Percentiles rank a stretch among this genome's conserved stretches.
These are phyloP conservation scores for Barnettozyma botsteinii DNA, from an alignment of 805 yeast species.

Conservation along the genomic window DNA sequence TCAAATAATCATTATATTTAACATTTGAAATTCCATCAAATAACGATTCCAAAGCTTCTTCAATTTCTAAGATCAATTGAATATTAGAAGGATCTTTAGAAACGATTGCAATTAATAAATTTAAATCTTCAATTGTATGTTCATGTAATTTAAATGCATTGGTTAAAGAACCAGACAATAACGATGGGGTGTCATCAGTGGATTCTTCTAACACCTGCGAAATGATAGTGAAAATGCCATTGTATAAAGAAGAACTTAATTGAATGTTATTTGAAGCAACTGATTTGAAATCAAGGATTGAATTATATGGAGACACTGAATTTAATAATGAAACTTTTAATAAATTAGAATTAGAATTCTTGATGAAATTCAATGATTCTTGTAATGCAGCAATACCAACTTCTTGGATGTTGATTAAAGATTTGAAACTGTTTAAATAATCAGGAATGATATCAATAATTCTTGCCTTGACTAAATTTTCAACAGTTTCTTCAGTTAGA, in stretches of 20 bases:
- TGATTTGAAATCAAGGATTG: slow-evolving; percentile 27
- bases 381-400: slow-evolving; percentile 27
- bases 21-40: slow-evolving; percentile 40
- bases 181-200: slow-evolving; percentile 74
- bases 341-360: slow-evolving; percentile 27
- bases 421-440: slow-evolving; percentile 47
- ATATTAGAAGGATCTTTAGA: slow-evolving; percentile 71
- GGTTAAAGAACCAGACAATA: slow-evolving; percentile 65
- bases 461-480: slow-evolving; percentile 42
- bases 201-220: slow-evolving; percentile 45
- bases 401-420: slow-evolving; percentile 26
- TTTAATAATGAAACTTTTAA: slow-evolving; percentile 36
- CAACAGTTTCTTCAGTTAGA: slow-evolving; percentile 7
- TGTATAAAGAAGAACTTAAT: slow-evolving; percentile 20
- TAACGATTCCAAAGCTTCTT: slow-evolving; percentile 61
- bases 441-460: slow-evolving; percentile 49
- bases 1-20: slow-evolving; percentile 43
- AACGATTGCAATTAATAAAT: slow-evolving; percentile 57
- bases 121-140: slow-evolving; percentile 32
- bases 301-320: slow-evolving; percentile 45
- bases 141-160: slow-evolving; percentile 46
- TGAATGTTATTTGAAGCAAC: slow-evolving; percentile 17
- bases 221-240: slow-evolving; percentile 26
- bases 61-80: slow-evolving; percentile 58
- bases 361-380: slow-evolving; percentile 21